Conservation (phyloP, 768 basidiomycete genomes). For the Goffeauzyma gilvescens region DNA sequence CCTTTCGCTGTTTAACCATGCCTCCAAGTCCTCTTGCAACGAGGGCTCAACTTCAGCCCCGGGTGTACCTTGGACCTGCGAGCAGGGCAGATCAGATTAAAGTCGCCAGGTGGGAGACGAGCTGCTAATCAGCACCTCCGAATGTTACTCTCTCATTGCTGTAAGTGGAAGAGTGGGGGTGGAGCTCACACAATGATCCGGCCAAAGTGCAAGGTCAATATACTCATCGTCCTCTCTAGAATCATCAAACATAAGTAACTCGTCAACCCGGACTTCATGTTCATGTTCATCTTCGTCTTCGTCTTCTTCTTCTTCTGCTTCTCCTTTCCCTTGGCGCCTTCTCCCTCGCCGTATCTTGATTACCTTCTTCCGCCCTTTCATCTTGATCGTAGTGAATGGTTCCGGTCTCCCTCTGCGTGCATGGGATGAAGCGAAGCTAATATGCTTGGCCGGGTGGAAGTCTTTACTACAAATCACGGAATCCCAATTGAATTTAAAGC, state of each 20-base stretch:
- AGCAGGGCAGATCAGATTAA: not conserved
- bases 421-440: not conserved
- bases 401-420: slow-evolving; percentile 26
- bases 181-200: slow-evolving; percentile 46
- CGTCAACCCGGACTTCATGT: slow-evolving; percentile 5
- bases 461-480: too few relatives aligned
- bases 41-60: slow-evolving; percentile 48
- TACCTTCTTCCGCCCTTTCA: slow-evolving; percentile 12
- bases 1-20: slow-evolving; percentile 23
- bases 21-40: slow-evolving; percentile 38
- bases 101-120: not conserved
- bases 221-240: slow-evolving; percentile 33
- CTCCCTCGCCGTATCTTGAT: not conserved
- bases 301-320: too few relatives aligned
- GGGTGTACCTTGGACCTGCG: slow-evolving; percentile 35
- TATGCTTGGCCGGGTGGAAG: not conserved
- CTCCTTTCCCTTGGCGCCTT: slow-evolving; percentile 7
- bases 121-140: not conserved
- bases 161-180: not conserved
- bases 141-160: too few relatives aligned
- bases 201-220: slow-evolving; percentile 54
- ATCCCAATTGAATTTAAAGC: too few relatives aligned
- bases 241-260: slow-evolving; percentile 2
- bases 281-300: slow-evolving; percentile 13
- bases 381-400: slow-evolving; percentile 34